Evolutionary conservation across 768 basidiomycete genomes (phyloP).

Genomic region (Leucosporidium scottii): DNA sequence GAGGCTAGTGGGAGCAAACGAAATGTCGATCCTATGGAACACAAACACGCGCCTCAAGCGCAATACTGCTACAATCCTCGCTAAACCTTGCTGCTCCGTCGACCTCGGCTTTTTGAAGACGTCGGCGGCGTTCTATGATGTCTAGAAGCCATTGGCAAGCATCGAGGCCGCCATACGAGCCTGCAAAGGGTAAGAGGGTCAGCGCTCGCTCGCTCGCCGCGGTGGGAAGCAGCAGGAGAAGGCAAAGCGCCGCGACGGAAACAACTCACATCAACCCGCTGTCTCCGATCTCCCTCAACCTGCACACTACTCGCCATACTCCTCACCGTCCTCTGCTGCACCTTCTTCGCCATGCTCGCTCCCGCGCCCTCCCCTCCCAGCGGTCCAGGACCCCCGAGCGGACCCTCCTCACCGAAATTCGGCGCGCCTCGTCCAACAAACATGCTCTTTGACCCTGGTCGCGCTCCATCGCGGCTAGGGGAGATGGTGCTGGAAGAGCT

Average conservation of each 20-base stretch:
- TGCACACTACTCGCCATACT: constrained; percentile 65
- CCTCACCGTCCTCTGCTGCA: constrained; percentile 29
- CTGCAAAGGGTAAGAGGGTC: background rate
- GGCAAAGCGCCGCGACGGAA: constrained; percentile 48
- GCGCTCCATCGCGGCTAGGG: background rate
- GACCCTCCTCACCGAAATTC: background rate
- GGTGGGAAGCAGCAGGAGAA: constrained; percentile 56
- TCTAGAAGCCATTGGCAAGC: constrained; percentile 32
- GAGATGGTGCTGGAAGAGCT: background rate
- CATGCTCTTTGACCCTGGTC: background rate
- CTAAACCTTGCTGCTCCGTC: too few species aligned
- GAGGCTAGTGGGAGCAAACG: too few species aligned
- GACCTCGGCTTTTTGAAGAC: too few species aligned
- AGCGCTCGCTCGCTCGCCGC: constrained; percentile 49
- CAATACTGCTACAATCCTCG: too few species aligned
- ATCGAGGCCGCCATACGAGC: constrained; percentile 31
- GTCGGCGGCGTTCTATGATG: background rate
- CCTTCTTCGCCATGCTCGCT: constrained; percentile 13
- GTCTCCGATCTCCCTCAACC: constrained; percentile 57
- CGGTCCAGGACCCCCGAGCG: background rate
- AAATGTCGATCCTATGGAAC: too few species aligned
- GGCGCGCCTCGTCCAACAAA: background rate
- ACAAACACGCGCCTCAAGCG: too few species aligned
- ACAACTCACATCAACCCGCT: constrained; percentile 71
- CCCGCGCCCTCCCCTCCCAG: background rate